Evolutionary conservation across 2,329 filamentous ascomycete species (phyloP), one percentile per base, ranked within the genome.

Genomic region (Neurospora sp.): DNA sequence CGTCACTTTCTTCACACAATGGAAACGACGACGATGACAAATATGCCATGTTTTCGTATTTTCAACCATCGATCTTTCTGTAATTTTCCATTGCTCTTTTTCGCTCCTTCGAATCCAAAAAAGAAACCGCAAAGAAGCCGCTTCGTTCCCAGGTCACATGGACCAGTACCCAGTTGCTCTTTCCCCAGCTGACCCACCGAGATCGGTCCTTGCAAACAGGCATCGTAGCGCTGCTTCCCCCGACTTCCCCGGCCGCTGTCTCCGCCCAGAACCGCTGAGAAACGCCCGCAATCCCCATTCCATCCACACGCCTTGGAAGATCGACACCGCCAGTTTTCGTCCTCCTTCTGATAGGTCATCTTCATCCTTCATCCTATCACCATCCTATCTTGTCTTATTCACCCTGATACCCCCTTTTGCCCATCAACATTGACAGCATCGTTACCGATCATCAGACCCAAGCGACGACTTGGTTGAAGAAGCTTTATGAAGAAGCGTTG

Each of bases 221-320:
- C 67, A 40, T 67, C 41, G 67, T 70, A 69, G 70, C 70, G 68
- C 68, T 15, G 69, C 43, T 69, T 66, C 67, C 38, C 43, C 52
- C 67, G 66, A 69, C 68, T 46, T 69, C 65, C 69, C 69, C 68
- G 72, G 74, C 74, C 74, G 74, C 74, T 72, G 73, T 74, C 75
- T 71, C 68, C 69, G 40, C 46, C 68, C 52, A 62, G 52, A 62
- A 62, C 52, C 38, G 39, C 41, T 65, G 66, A 41, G 66, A 68
- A 65, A 68, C 66, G n/a, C 69, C 65, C 37, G 52, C 52, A 62
- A 33, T 43, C n/a, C 66, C n/a, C 38, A 66, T 66, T 66, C 66
- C 67, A 67, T 12, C 41, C 52, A 62, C 46, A 33, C 12, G 52
- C 52, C 12, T 62, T 62, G 52, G 52, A 62, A 33, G 52, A 33